phyloP scores from a whole-genome alignment of 768 basidiomycete genomes.

The Rhizopogon vesiculosus region DNA sequence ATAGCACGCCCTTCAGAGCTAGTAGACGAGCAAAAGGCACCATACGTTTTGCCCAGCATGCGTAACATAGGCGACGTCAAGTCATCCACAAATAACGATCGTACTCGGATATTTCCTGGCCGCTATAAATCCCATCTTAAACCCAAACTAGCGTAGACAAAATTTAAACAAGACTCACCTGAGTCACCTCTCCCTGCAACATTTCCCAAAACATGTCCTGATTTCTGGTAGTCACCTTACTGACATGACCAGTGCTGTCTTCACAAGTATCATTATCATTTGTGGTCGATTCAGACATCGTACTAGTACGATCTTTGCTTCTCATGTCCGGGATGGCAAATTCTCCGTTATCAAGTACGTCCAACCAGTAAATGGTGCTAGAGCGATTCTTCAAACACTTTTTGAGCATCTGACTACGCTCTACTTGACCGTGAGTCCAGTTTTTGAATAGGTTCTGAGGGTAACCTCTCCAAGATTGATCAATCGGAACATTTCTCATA shows the following conservation, averaged over 20 bases:
- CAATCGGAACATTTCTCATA: neutral
- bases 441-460: slow-evolving; percentile 26
- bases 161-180: slow-evolving; percentile 18
- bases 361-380: slow-evolving; percentile 22
- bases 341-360: slow-evolving; percentile 8
- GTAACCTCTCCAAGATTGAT: slow-evolving; percentile 19
- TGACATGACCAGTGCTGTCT: no score
- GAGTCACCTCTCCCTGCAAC: slow-evolving; percentile 25
- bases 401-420: slow-evolving; percentile 25
- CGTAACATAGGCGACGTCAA: slow-evolving; percentile 47
- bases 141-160: neutral
- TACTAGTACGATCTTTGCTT: neutral
- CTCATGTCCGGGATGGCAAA: slow-evolving; percentile 3
- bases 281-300: neutral
- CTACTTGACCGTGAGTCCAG: slow-evolving; percentile 28
- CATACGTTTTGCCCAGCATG: slow-evolving; percentile 53
- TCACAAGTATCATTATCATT: no score
- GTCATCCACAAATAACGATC: slow-evolving; percentile 47
- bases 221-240: slow-evolving; percentile 6
- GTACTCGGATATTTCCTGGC: slow-evolving; percentile 34
- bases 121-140: slow-evolving; percentile 21
- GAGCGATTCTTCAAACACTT: slow-evolving; percentile 8
- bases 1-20: neutral
- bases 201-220: slow-evolving; percentile 30
- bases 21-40: neutral